phyloP scores from a whole-genome alignment of 2,329 filamentous ascomycete genomes.

The Leptographium galeiforme region DNA sequence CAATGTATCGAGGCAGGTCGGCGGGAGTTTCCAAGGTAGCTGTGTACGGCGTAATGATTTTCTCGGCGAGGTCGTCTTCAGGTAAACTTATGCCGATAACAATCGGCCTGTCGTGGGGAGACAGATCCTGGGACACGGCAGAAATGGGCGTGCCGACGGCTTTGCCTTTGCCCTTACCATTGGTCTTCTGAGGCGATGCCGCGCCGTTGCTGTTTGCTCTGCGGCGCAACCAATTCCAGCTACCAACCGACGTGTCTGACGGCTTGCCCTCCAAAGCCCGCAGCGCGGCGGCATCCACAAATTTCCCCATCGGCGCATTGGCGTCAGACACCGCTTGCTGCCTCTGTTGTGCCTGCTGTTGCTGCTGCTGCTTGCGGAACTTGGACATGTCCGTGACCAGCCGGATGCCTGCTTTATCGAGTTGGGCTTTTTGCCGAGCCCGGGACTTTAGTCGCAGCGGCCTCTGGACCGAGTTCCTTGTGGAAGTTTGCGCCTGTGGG shows the following conservation, averaged over 20 bases:
- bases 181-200: constrained; percentile 5
- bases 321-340: constrained; percentile 12
- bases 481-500: neutral
- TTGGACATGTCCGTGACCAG: constrained; percentile 56
- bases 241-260: constrained; percentile 39
- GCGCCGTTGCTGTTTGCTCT: constrained; percentile 19
- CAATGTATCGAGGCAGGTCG: constrained; percentile 17
- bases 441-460: constrained; percentile 41
- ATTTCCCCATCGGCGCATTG: constrained; percentile 26
- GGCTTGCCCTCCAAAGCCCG: constrained; percentile 45
- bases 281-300: constrained; percentile 46
- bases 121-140: constrained; percentile 34
- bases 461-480: constrained; percentile 22
- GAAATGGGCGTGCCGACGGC: constrained; percentile 7
- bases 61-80: constrained; percentile 31
- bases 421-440: constrained; percentile 46
- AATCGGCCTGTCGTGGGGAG: constrained; percentile 57
- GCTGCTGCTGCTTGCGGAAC: constrained; percentile 27
- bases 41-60: constrained; percentile 38
- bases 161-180: neutral
- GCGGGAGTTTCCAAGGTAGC: constrained; percentile 26
- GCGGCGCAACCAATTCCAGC: constrained; percentile 41
- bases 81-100: constrained; percentile 58
- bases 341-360: constrained; percentile 21
- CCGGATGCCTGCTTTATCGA: constrained; percentile 49